Conservation (phyloP, 768 basidiomycete genomes). For the Rossbeevera mucosa region DNA sequence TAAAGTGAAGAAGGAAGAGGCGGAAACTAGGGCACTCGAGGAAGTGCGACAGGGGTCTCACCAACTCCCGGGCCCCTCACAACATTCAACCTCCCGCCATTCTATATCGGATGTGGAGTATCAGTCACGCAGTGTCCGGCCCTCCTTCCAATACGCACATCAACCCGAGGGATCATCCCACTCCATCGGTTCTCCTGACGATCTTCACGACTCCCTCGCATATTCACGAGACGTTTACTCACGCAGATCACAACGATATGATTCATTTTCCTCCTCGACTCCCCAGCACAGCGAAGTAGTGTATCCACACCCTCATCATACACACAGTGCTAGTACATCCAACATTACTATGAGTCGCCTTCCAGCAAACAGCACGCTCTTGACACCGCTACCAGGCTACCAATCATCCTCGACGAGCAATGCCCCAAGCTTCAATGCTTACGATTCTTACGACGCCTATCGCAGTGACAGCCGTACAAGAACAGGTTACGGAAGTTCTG, state of each 20-base stretch:
- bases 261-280: conserved; percentile 17
- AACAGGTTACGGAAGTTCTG: conserved; percentile 34
- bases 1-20: conserved; percentile 80
- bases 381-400: conserved; percentile 67
- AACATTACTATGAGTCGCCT: conserved; percentile 37
- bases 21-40: conserved; percentile 24
- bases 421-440: conserved; percentile 12
- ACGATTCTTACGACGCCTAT: conserved; percentile 35
- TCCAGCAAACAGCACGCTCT: conserved; percentile 60
- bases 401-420: conserved; percentile 36
- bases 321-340: conserved; percentile 19
- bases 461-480: conserved; percentile 38
- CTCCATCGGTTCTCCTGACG: conserved; percentile 9
- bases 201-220: conserved; percentile 17
- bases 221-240: conserved; percentile 19
- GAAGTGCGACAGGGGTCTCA: conserved; percentile 17
- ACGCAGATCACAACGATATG: conserved; percentile 27
- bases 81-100: conserved; percentile 21
- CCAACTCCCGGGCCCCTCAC: conserved; percentile 13
- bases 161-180: conserved; percentile 22
- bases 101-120: conserved; percentile 26
- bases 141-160: conserved; percentile 23
- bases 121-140: conserved; percentile 14
- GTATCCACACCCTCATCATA: conserved; percentile 28
- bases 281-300: conserved; percentile 11